Evolutionary conservation across 148 eudicot species (phyloP).

Genomic region (Polygonum maritimum): DNA sequence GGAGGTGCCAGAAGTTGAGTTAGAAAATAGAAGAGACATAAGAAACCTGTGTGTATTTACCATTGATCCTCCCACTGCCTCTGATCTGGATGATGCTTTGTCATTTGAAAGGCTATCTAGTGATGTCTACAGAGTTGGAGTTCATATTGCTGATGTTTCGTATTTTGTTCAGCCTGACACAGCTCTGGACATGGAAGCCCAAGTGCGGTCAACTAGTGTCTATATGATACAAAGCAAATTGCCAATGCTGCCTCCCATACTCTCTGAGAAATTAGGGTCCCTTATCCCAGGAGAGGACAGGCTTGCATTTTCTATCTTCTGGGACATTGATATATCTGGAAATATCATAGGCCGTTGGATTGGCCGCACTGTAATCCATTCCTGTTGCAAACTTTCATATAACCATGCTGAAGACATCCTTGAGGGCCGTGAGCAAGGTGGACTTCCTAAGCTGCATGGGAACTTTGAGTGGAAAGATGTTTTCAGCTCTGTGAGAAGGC

Average conservation of each 20-base stretch:
- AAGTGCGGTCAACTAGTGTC: constrained; percentile 63
- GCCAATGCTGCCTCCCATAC: constrained; percentile 74
- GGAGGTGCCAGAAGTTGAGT: constrained; percentile 49
- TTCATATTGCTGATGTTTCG: constrained; percentile 88
- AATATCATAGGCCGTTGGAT: constrained; percentile 70
- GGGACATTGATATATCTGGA: constrained; percentile 66
- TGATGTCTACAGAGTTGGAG: constrained; percentile 61
- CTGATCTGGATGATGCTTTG: constrained; percentile 94
- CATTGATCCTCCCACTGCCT: constrained; percentile 77
- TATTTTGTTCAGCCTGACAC: constrained; percentile 81
- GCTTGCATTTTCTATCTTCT: constrained; percentile 79
- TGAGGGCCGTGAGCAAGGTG: constrained; percentile 31
- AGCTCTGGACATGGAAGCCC: constrained; percentile 68
- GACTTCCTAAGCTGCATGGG: constrained; percentile 49
- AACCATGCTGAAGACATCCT: constrained; percentile 82
- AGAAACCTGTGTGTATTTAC: constrained; percentile 77
- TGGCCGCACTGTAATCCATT: constrained; percentile 68
- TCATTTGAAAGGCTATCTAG: constrained; percentile 59
- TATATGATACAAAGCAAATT: constrained; percentile 53
- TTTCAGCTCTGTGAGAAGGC: constrained; percentile 42
- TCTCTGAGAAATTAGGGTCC: constrained; percentile 77
- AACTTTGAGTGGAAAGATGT: constrained; percentile 60
- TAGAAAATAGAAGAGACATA: constrained; percentile 47
- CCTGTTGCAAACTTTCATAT: constrained; percentile 93
- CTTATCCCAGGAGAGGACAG: constrained; percentile 84